These are phyloP conservation scores for Populus hybrid DNA, from an alignment of 441 rosid species.

Conservation along the genomic window DNA sequence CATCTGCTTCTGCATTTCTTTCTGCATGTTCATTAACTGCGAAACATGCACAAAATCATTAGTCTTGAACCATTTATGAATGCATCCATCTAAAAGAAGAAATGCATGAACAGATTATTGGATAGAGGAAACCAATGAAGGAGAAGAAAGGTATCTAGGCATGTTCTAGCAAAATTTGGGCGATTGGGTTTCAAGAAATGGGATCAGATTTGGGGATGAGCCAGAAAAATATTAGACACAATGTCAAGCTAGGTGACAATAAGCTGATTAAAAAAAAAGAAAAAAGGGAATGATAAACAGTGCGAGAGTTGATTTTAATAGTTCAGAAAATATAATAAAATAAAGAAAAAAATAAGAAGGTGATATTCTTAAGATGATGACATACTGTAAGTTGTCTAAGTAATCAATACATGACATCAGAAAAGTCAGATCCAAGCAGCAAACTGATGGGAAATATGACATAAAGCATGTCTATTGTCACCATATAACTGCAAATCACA, in stretches of 20 bases:
- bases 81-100: conserved; percentile 38
- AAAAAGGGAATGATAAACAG: background rate
- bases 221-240: background rate
- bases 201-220: background rate
- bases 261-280: background rate
- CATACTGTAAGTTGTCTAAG: background rate
- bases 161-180: background rate
- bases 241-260: background rate
- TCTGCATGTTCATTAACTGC: conserved; percentile 64
- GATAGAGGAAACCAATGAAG: background rate
- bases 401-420: background rate
- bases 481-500: background rate
- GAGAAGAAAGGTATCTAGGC: background rate
- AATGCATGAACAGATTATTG: background rate
- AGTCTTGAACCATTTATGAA: conserved; percentile 30
- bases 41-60: conserved; percentile 13
- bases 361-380: background rate
- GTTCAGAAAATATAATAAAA: background rate
- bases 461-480: background rate
- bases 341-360: background rate
- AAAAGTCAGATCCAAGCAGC: conserved; percentile 5
- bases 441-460: background rate
- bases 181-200: background rate
- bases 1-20: conserved; percentile 87
- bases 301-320: background rate